phyloP scores from a whole-genome alignment of 495 filamentous ascomycete genomes.

The Penicillium coffeae region DNA sequence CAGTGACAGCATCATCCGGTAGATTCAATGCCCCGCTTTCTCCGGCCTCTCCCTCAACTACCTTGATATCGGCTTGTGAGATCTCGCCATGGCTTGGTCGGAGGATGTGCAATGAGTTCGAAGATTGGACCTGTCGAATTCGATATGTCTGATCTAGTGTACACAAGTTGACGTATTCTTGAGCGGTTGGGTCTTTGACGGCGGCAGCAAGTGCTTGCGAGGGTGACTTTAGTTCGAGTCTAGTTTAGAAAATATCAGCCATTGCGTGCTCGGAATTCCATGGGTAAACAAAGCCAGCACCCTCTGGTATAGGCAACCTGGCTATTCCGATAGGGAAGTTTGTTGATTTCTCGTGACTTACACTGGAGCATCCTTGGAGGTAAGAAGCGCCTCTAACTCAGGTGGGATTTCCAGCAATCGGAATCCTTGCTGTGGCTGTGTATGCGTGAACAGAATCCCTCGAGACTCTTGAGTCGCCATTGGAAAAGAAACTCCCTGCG shows the following conservation, averaged over 20 bases:
- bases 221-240: constrained; percentile 63
- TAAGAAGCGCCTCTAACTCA: constrained; percentile 64
- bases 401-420: constrained; percentile 78
- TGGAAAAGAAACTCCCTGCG: constrained; percentile 3
- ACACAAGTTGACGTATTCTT: constrained; percentile 69
- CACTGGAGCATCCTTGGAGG: constrained; percentile 56
- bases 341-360: constrained; percentile 37
- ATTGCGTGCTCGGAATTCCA: too few species aligned
- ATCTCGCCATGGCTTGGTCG: constrained; percentile 43
- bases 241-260: constrained; percentile 20
- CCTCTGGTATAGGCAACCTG: too few species aligned
- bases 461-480: constrained; percentile 61
- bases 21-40: constrained; percentile 30
- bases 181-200: constrained; percentile 29
- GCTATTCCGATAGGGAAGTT: too few species aligned
- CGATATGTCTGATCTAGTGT: constrained; percentile 67
- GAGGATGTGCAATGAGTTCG: constrained; percentile 76
- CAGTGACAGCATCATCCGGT: constrained; percentile 41
- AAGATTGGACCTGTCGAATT: constrained; percentile 86
- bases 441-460: constrained; percentile 62
- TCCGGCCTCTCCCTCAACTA: constrained; percentile 22
- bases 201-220: constrained; percentile 22
- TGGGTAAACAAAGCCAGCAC: too few species aligned
- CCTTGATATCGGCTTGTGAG: constrained; percentile 27
- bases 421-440: constrained; percentile 57